A percentile compares a stretch with the other conserved stretches of the same genome.
phyloP scores from a whole-genome alignment of 305 asterid genomes.

The Lippia alba region DNA sequence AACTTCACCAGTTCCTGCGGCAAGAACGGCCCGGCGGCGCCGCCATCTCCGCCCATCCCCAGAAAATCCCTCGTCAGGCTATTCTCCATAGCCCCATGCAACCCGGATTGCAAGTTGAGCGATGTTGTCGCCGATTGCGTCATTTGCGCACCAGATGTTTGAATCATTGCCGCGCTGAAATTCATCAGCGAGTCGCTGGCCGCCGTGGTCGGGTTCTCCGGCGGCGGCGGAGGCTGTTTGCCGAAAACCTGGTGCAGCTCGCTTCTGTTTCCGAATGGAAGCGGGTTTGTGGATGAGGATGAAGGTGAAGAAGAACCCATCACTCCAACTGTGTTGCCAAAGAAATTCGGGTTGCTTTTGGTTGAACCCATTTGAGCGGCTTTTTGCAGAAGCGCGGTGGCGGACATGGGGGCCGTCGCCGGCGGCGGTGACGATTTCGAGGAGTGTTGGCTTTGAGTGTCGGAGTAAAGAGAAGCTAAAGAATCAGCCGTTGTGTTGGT shows the following conservation, averaged over 20 bases:
- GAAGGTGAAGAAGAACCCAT: conserved; percentile 57
- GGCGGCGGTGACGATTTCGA: conserved; percentile 43
- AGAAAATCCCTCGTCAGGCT: conserved; percentile 82
- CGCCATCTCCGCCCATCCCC: conserved; percentile 69
- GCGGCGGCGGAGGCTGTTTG: conserved; percentile 31
- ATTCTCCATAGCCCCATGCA: conserved; percentile 45
- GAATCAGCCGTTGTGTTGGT: conserved; percentile 43
- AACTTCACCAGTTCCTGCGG: conserved; percentile 72
- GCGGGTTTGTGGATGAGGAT: conserved; percentile 42
- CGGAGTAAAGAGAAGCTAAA: conserved; percentile 53
- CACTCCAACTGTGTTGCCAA: conserved; percentile 62
- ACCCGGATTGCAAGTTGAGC: conserved; percentile 45
- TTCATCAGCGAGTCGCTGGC: conserved; percentile 38
- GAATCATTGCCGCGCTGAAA: conserved; percentile 23
- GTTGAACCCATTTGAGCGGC: conserved; percentile 92
- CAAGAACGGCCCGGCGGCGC: conserved; percentile 53
- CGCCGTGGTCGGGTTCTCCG: conserved; percentile 33
- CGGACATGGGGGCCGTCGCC: conserved; percentile 71
- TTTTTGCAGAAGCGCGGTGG: conserved; percentile 85
- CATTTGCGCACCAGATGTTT: conserved; percentile 2
- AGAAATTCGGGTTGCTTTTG: conserved; percentile 52
- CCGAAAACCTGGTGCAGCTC: conserved; percentile 62
- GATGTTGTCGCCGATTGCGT: conserved; percentile 7
- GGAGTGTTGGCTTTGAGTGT: conserved; percentile 7
- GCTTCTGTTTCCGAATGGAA: conserved; percentile 38